phyloP scores from a whole-genome alignment of 345 rosid genomes.

The Turritis glabra region DNA sequence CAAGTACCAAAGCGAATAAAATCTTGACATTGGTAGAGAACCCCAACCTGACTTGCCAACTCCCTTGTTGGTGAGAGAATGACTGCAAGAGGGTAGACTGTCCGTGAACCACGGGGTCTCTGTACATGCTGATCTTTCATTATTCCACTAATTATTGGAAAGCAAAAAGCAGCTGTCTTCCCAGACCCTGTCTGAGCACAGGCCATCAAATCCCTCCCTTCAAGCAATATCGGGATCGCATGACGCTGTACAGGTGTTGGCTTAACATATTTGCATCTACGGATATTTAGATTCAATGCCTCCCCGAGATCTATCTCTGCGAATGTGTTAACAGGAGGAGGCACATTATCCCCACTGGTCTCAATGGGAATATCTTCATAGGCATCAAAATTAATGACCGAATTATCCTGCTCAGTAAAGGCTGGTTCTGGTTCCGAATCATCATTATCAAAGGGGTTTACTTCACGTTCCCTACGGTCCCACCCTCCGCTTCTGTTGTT shows the following conservation, averaged over 20 bases:
- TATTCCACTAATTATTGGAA: constrained; percentile 91
- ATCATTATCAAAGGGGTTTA: constrained; percentile 77
- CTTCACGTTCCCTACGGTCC: constrained; percentile 84
- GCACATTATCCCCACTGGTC: constrained; percentile 96
- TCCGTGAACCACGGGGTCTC: constrained; percentile 83
- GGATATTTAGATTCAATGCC: constrained; percentile 75
- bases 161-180: constrained; percentile 98
- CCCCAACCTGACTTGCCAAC: constrained; percentile 88
- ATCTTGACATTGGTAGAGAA: constrained; percentile 10
- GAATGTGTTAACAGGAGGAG: constrained; percentile 83
- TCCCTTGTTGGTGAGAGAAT: constrained; percentile 98
- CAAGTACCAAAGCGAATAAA: not conserved
- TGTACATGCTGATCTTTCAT: constrained; percentile 71
- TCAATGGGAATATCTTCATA: constrained; percentile 98
- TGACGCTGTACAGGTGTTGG: constrained; percentile 97
- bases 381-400: constrained; percentile 90
- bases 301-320: constrained; percentile 95
- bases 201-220: constrained; percentile 95
- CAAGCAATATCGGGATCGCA: constrained; percentile 83
- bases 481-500: constrained; percentile 67
- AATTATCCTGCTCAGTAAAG: constrained; percentile 63
- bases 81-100: constrained; percentile 87
- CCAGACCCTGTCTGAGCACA: constrained; percentile 99
- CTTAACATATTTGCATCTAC: constrained; percentile 93
- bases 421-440: constrained; percentile 52